phyloP scores from a whole-genome alignment of 768 basidiomycete species.

The Agrocybe pediades region DNA sequence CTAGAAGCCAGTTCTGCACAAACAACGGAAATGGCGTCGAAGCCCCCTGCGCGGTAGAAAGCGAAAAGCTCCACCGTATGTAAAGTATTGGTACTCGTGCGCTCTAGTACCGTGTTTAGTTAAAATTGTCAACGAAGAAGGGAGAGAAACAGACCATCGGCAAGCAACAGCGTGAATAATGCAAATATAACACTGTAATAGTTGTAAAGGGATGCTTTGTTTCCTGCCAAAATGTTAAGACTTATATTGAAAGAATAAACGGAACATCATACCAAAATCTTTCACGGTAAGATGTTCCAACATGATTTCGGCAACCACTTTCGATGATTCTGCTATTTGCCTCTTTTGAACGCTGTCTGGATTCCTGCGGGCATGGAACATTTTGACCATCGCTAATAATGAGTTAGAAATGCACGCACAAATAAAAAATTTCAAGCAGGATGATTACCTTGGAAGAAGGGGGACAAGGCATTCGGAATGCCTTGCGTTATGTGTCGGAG shows the following conservation, averaged over 20 bases:
- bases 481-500: slow-evolving; percentile 81
- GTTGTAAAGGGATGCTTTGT: slow-evolving; percentile 37
- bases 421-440: not conserved
- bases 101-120: slow-evolving; percentile 50
- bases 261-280: slow-evolving; percentile 47
- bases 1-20: slow-evolving; percentile 54
- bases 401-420: not conserved
- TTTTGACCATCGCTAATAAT: slow-evolving; percentile 74
- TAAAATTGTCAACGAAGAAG: slow-evolving; percentile 2
- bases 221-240: slow-evolving; percentile 19
- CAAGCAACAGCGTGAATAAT: slow-evolving; percentile 44
- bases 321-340: slow-evolving; percentile 72
- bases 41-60: slow-evolving; percentile 71
- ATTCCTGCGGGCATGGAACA: slow-evolving; percentile 81
- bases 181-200: slow-evolving; percentile 52
- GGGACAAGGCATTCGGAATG: slow-evolving; percentile 71
- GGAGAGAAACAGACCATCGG: slow-evolving; percentile 42
- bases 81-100: slow-evolving; percentile 68
- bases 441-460: slow-evolving; percentile 80
- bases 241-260: not conserved
- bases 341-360: slow-evolving; percentile 75
- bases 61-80: slow-evolving; percentile 82
- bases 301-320: slow-evolving; percentile 71
- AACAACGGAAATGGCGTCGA: slow-evolving; percentile 65
- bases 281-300: slow-evolving; percentile 64